Percentiles rank a stretch among this genome's conserved stretches.
These are phyloP conservation scores for Acidomyces sp. DNA, from an alignment of 495 filamentous ascomycete genomes.

Conservation along the genomic window DNA sequence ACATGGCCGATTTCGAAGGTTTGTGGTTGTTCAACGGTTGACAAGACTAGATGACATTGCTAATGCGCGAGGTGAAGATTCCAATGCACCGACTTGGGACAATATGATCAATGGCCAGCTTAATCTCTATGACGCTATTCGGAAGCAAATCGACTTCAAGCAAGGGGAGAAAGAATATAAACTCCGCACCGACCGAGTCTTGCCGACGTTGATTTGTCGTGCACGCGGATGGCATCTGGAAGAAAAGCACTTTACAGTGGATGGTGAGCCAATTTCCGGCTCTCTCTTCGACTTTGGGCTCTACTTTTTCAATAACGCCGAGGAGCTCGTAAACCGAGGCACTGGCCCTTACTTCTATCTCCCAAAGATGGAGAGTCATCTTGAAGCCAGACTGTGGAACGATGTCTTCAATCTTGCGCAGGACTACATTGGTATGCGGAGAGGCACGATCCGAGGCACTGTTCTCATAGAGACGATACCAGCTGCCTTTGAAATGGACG, in stretches of 20 bases:
- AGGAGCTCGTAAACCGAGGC: constrained; percentile 71
- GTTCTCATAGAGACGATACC: constrained; percentile 97
- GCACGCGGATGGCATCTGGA: constrained; percentile 61
- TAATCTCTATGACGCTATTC: constrained; percentile 95
- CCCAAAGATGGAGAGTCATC: constrained; percentile 97
- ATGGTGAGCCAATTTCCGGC: constrained; percentile 89
- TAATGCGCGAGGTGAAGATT: constrained; percentile 68
- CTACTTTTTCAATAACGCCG: constrained; percentile 98
- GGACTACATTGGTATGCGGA: constrained; percentile 76
- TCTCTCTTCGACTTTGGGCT: constrained; percentile 94
- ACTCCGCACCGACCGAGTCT: constrained; percentile 75
- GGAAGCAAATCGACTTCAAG: constrained; percentile 92
- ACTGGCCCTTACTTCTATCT: constrained; percentile 97
- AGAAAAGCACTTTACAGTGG: constrained; percentile 95
- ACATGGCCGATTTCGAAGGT: constrained; percentile 99
- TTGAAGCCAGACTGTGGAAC: constrained; percentile 96
- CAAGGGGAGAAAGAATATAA: constrained; percentile 93
- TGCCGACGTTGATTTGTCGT: constrained; percentile 51
- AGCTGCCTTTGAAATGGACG: constrained; percentile 99
- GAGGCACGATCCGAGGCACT: constrained; percentile 88
- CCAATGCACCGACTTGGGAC: constrained; percentile 93
- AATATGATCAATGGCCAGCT: constrained; percentile 99
- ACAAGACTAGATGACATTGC: not conserved
- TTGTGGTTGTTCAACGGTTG: constrained; percentile 13
- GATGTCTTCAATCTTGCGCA: constrained; percentile 96